A percentile compares a stretch with the other conserved stretches of the same genome.
phyloP scores from a whole-genome alignment of 768 basidiomycete species.

The Scleroderma bovista region DNA sequence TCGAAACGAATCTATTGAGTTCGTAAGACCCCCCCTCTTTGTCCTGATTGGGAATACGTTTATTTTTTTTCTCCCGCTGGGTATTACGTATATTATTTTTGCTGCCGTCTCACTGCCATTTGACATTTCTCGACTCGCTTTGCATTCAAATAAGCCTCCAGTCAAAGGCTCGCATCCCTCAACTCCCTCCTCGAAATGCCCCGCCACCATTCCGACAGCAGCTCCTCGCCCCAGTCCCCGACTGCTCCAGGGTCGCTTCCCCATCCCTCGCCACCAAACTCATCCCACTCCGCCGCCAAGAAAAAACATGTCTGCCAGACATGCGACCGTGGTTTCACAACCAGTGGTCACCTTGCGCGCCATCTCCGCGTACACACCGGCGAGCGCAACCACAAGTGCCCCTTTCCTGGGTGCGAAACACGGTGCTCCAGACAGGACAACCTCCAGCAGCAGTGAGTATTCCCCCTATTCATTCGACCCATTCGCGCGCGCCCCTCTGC shows the following conservation, averaged over 20 bases:
- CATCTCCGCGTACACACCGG: conserved; percentile 90
- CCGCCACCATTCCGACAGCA: conserved; percentile 27
- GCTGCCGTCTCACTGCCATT: conserved; percentile 26
- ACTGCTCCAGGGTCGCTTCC: conserved; percentile 6
- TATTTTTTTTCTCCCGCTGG: conserved; percentile 22
- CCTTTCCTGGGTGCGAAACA: conserved; percentile 93
- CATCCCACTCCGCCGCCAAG: conserved; percentile 12
- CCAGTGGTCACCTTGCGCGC: conserved; percentile 82
- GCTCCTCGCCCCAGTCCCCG: conserved; percentile 8
- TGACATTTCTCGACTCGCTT: neutral
- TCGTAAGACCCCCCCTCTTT: conserved; percentile 12
- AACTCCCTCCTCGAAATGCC: conserved; percentile 21
- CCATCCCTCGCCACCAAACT: conserved; percentile 1
- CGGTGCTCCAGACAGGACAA: conserved; percentile 89
- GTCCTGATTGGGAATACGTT: conserved; percentile 4
- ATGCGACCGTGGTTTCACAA: conserved; percentile 79
- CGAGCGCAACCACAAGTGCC: conserved; percentile 88
- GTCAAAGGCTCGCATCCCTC: conserved; percentile 5
- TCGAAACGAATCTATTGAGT: conserved; percentile 25
- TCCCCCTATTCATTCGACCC: conserved; percentile 2
- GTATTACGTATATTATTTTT: conserved; percentile 29
- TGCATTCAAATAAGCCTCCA: neutral
- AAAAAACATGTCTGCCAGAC: conserved; percentile 58
- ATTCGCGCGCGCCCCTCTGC: conserved; percentile 12
- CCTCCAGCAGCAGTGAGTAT: conserved; percentile 40